A percentile compares a stretch with the other conserved stretches of the same genome.
Conservation (phyloP, 2,329 filamentous ascomycete genomes). For the Xylariales sp. region DNA sequence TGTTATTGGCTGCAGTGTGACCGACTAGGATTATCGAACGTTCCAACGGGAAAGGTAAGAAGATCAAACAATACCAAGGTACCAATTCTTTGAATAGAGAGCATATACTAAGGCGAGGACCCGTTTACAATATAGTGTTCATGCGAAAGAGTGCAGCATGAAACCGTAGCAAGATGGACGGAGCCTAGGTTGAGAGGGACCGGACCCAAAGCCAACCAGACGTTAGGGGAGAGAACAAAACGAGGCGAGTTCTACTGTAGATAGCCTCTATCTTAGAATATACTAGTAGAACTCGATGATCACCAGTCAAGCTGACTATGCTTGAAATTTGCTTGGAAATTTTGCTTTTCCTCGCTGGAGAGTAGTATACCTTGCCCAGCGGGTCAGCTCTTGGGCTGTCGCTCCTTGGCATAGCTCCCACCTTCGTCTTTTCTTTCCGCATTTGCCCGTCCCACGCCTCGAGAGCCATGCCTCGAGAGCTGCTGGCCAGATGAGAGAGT, state of each 20-base stretch:
- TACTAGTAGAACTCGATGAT: background rate
- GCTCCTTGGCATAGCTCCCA: slow-evolving; percentile 25
- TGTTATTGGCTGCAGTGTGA: slow-evolving; percentile 38
- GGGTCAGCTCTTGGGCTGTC: slow-evolving; percentile 14
- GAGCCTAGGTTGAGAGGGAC: slow-evolving; percentile 5
- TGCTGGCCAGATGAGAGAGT: slow-evolving; percentile 23
- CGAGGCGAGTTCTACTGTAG: background rate
- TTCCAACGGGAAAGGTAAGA: slow-evolving; percentile 41
- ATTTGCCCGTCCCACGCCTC: slow-evolving; percentile 28
- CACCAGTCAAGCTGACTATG: background rate
- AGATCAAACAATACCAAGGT: slow-evolving; percentile 44
- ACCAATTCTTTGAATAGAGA: slow-evolving; percentile 35
- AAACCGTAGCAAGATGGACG: slow-evolving; percentile 34
- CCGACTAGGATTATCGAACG: slow-evolving; percentile 36
- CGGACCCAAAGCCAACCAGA: slow-evolving; percentile 12
- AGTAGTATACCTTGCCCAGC: slow-evolving; percentile 18
- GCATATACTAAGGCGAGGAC: slow-evolving; percentile 30
- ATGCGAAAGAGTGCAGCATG: slow-evolving; percentile 40
- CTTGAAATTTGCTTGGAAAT: slow-evolving; percentile 30
- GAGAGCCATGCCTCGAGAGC: slow-evolving; percentile 25
- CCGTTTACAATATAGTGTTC: slow-evolving; percentile 33
- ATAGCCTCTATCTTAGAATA: background rate
- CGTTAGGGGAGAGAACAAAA: slow-evolving; percentile 3
- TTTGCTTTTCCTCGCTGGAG: slow-evolving; percentile 40
- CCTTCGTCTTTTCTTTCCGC: slow-evolving; percentile 18